These are phyloP conservation scores for Linderina pennispora DNA, from an alignment of 192 early-diverging fungal genomes.

Conservation along the genomic window DNA sequence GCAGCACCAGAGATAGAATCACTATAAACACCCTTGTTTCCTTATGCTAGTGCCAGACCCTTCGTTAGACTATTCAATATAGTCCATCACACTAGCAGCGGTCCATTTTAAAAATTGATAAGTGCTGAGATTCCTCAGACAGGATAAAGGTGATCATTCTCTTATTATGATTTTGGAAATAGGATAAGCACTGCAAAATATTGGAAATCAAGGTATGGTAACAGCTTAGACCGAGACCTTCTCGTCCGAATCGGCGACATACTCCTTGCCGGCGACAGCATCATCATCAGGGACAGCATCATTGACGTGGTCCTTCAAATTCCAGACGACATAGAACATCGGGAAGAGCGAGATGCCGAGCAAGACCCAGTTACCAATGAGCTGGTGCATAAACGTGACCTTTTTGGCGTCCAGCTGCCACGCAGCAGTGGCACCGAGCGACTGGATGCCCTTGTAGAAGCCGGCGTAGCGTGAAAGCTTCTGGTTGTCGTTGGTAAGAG, in stretches of 20 bases:
- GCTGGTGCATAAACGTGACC: neutral
- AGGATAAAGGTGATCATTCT: too few species aligned
- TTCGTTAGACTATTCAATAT: too few species aligned
- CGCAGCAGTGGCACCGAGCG: constrained; percentile 52
- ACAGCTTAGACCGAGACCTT: neutral
- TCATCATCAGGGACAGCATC: neutral
- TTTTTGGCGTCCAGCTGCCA: constrained; percentile 37
- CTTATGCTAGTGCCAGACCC: too few species aligned
- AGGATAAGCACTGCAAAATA: too few species aligned
- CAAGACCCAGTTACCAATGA: neutral
- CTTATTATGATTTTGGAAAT: too few species aligned
- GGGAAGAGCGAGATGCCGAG: constrained; percentile 18
- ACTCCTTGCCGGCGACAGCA: too few species aligned
- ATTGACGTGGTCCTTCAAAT: constrained; percentile 16
- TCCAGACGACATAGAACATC: constrained; percentile 27
- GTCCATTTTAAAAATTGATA: too few species aligned
- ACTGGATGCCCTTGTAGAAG: constrained; percentile 77
- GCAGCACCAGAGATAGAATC: too few species aligned
- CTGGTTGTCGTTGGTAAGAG: constrained; percentile 63
- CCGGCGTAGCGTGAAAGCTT: constrained; percentile 57
- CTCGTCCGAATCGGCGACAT: neutral
- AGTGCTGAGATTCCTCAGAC: too few species aligned
- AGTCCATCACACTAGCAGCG: too few species aligned
- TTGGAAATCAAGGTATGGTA: too few species aligned
- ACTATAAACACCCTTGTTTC: too few species aligned